Conservation (phyloP, 768 basidiomycete species). For the Clitopilus hobsonii region DNA sequence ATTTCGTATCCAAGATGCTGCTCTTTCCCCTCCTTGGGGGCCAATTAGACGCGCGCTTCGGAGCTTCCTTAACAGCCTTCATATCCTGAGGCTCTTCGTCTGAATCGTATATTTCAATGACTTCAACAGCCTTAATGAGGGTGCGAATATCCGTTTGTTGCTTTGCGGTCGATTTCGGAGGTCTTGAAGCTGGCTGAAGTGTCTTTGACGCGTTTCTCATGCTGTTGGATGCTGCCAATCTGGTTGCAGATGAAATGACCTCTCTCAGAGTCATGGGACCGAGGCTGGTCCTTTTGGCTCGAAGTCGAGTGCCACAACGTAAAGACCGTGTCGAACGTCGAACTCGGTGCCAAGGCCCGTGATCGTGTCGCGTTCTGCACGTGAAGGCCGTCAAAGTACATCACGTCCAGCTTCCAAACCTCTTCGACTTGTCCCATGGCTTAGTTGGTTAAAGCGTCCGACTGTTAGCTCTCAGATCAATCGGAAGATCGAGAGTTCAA, state of each 20-base stretch:
- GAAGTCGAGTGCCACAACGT: neutral
- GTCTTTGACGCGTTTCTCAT: neutral
- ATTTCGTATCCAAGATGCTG: neutral
- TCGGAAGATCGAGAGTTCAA: slow-evolving; percentile 6
- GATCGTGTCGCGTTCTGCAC: neutral
- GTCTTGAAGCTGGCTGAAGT: neutral
- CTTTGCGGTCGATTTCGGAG: neutral
- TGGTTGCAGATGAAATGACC: neutral
- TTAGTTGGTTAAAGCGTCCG: slow-evolving; percentile 5
- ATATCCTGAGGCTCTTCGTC: neutral
- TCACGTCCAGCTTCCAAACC: neutral
- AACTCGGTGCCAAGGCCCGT: neutral
- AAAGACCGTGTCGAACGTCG: neutral
- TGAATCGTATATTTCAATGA: neutral
- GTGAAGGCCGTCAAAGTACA: neutral
- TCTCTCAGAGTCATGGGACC: neutral
- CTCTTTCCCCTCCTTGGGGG: neutral
- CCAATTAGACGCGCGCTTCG: neutral
- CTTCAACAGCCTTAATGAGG: neutral
- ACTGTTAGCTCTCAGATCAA: slow-evolving; percentile 3
- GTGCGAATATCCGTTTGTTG: neutral
- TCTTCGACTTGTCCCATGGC: neutral
- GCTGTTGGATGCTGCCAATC: neutral
- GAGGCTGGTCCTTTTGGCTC: neutral
- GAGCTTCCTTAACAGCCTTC: neutral